These are phyloP conservation scores for Beauveria australis DNA, from an alignment of 2,329 filamentous ascomycete genomes.

Conservation along the genomic window DNA sequence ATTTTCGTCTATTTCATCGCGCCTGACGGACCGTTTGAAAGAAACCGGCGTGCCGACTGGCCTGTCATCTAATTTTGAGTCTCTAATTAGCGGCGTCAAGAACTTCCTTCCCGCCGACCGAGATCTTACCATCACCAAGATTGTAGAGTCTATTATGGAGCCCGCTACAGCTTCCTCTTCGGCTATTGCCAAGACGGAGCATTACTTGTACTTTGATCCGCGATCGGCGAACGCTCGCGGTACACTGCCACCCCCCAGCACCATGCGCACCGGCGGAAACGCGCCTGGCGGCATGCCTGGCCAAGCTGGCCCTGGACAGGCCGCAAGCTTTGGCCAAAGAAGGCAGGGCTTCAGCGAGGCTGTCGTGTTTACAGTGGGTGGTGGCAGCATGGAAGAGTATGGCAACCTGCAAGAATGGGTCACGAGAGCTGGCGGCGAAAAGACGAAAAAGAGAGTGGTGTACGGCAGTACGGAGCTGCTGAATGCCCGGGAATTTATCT, in stretches of 20 bases:
- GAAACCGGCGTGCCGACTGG: slow-evolving; percentile 70
- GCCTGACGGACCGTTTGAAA: slow-evolving; percentile 88
- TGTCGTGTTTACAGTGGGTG: slow-evolving; percentile 90
- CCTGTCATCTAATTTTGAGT: slow-evolving; percentile 76
- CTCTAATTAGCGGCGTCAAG: slow-evolving; percentile 90
- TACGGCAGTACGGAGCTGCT: slow-evolving; percentile 88
- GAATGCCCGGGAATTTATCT: slow-evolving; percentile 60
- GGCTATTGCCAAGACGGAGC: slow-evolving; percentile 91
- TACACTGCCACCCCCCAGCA: slow-evolving; percentile 74
- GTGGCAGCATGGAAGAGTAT: slow-evolving; percentile 98
- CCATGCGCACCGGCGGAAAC: slow-evolving; percentile 37
- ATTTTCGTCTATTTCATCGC: slow-evolving; percentile 84
- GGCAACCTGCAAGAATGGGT: slow-evolving; percentile 97
- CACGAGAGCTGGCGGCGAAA: slow-evolving; percentile 59
- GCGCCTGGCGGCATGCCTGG: slow-evolving; percentile 44
- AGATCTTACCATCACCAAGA: slow-evolving; percentile 93
- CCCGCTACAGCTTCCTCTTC: slow-evolving; percentile 81
- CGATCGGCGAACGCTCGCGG: slow-evolving; percentile 87
- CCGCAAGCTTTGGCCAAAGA: slow-evolving; percentile 82
- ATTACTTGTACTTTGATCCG: slow-evolving; percentile 95
- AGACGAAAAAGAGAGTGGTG: slow-evolving; percentile 70
- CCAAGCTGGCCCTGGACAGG: slow-evolving; percentile 50
- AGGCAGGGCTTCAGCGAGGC: slow-evolving; percentile 84
- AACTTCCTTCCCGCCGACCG: slow-evolving; percentile 96
- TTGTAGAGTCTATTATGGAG: slow-evolving; percentile 97